phyloP scores from a whole-genome alignment of 2,329 filamentous ascomycete genomes.

The Fusarium denticulatum region DNA sequence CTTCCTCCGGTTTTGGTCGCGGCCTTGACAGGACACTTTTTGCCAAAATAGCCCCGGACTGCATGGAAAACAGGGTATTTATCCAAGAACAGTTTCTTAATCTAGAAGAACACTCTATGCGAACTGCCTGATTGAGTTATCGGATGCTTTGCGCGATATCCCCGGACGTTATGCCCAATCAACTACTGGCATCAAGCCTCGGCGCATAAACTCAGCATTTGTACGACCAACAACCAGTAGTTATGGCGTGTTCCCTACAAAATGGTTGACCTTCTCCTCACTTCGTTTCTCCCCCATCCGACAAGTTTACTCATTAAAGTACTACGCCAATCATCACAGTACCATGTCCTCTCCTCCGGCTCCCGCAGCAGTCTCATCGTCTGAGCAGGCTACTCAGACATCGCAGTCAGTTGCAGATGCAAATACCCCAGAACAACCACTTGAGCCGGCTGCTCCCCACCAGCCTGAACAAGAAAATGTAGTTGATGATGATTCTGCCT shows the following conservation, averaged over 20 bases:
- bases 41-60: not conserved
- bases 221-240: not conserved
- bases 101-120: not conserved
- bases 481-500: not conserved
- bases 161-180: not conserved
- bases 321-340: too few species aligned
- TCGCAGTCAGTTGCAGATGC: not conserved
- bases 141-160: not conserved
- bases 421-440: not conserved
- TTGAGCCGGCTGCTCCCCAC: not conserved
- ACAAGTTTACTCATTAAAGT: too few species aligned
- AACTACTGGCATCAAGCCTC: not conserved
- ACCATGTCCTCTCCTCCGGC: not conserved
- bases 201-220: not conserved
- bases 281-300: not conserved
- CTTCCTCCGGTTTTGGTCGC: fast-evolving
- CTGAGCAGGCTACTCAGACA: not conserved
- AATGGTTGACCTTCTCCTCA: not conserved
- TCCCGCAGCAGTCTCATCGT: not conserved
- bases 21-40: not conserved
- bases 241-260: not conserved
- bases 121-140: not conserved
- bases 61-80: not conserved
- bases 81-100: not conserved
- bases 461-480: not conserved